Percentiles rank a stretch among this genome's conserved stretches.
Conservation (phyloP, 345 rosid genomes). For the Hibiscus syriacus region DNA sequence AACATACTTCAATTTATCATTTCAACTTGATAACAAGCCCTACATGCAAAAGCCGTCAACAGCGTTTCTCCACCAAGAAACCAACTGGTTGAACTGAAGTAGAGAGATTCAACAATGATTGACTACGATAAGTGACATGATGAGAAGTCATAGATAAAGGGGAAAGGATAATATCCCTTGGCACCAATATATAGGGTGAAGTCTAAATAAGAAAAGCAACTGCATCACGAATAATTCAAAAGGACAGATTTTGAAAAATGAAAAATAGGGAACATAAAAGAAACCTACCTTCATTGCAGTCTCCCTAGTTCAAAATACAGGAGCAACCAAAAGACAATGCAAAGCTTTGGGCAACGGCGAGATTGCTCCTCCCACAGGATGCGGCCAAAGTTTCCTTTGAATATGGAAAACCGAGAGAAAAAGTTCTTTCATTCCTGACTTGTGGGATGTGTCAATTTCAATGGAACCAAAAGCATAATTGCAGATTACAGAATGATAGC, state of each 20-base stretch:
- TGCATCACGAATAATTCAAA: not conserved
- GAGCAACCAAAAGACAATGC: constrained; percentile 24
- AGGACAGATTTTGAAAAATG: not conserved
- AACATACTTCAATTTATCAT: not conserved
- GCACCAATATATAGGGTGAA: constrained; percentile 4
- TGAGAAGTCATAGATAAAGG: constrained; percentile 5
- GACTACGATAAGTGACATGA: constrained; percentile 15
- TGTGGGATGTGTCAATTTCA: constrained; percentile 15
- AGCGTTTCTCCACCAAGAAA: constrained; percentile 7
- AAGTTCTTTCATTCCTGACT: constrained; percentile 17
- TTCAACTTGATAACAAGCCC: constrained; percentile 1
- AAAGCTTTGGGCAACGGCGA: constrained; percentile 20
- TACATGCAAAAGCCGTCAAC: not conserved
- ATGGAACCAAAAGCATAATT: constrained; percentile 20
- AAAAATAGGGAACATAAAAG: constrained; percentile 2
- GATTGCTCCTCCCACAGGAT: constrained; percentile 18
- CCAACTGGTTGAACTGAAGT: constrained; percentile 16
- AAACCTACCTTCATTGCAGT: constrained; percentile 31
- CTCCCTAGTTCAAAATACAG: constrained; percentile 23
- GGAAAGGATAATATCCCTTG: constrained; percentile 8
- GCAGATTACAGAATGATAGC: constrained; percentile 25
- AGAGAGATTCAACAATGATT: constrained; percentile 8
- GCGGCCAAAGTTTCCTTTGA: constrained; percentile 19
- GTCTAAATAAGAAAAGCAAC: constrained; percentile 8
- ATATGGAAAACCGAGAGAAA: constrained; percentile 18